These are phyloP conservation scores for Gossypium mustelinum DNA, from an alignment of 345 rosid genomes.

Conservation along the genomic window DNA sequence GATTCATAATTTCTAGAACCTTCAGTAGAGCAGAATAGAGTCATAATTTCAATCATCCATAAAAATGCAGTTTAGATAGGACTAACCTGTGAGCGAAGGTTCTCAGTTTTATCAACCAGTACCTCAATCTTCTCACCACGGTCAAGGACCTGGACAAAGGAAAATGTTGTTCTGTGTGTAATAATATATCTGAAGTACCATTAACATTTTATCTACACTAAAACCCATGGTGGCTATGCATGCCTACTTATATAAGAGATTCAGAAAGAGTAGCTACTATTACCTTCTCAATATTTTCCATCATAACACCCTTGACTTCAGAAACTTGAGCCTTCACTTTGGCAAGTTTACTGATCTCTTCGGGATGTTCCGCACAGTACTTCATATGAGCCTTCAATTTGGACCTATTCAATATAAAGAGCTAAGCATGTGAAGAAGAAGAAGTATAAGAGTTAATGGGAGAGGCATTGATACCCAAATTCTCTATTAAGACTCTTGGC, in stretches of 20 bases:
- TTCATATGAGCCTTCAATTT: constrained; percentile 95
- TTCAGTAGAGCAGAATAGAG: neutral
- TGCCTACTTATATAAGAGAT: neutral
- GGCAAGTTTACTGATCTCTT: constrained; percentile 94
- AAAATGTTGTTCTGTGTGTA: neutral
- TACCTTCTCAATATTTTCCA: constrained; percentile 99
- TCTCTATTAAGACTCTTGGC: constrained; percentile 76
- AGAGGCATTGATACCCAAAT: constrained; percentile 44
- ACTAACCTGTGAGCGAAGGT: constrained; percentile 90
- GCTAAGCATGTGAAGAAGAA: constrained; percentile 3
- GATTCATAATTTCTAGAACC: neutral
- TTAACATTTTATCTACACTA: neutral
- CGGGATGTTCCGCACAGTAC: constrained; percentile 90
- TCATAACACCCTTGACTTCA: constrained; percentile 99
- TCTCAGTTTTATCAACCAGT: constrained; percentile 96
- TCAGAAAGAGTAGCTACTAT: neutral
- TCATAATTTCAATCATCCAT: too few relatives aligned
- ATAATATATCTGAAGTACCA: neutral
- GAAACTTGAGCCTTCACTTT: constrained; percentile 98
- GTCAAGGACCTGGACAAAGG: constrained; percentile 69
- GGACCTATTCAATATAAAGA: constrained; percentile 40
- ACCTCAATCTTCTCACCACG: constrained; percentile 99
- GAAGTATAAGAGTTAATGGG: neutral
- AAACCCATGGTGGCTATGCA: neutral
- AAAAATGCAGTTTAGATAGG: neutral